Evolutionary conservation across 73 alveolate genomes (phyloP).

Genomic region (Stentor coeruleus): DNA sequence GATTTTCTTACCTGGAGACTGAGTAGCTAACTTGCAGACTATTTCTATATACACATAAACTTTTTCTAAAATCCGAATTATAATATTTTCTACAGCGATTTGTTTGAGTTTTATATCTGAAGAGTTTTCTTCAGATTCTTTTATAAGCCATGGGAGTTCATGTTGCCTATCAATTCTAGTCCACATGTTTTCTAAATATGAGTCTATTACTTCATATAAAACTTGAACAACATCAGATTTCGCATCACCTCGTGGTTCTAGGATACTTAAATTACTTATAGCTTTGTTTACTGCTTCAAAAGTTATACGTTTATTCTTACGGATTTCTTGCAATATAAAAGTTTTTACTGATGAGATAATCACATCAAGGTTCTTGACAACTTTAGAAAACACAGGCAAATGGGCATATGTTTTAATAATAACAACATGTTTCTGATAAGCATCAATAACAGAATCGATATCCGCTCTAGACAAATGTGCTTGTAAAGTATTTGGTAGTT

Average conservation of each 20-base stretch:
- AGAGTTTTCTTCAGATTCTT: not conserved
- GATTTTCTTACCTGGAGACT: not conserved
- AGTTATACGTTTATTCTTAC: not conserved
- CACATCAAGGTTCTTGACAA: not conserved
- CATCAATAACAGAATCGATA: constrained; percentile 3
- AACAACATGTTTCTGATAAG: not conserved
- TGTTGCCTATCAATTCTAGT: not conserved
- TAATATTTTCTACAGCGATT: not conserved
- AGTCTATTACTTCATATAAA: constrained; percentile 1
- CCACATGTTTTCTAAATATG: constrained; percentile 9
- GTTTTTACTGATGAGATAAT: not conserved
- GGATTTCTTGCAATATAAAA: not conserved
- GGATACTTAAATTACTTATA: not conserved
- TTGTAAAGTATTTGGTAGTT: not conserved
- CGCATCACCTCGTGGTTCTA: not conserved
- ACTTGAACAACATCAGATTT: not conserved
- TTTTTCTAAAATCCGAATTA: not conserved
- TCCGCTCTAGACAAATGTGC: not conserved
- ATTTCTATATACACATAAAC: not conserved
- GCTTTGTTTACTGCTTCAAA: not conserved
- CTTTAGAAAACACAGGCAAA: constrained; percentile 14
- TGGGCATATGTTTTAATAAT: constrained; percentile 6
- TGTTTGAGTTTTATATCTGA: not conserved
- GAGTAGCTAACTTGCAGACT: not conserved
- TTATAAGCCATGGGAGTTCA: constrained; percentile 16